phyloP scores from a whole-genome alignment of 208 protist species.

The Wallacemonas collosoma region DNA sequence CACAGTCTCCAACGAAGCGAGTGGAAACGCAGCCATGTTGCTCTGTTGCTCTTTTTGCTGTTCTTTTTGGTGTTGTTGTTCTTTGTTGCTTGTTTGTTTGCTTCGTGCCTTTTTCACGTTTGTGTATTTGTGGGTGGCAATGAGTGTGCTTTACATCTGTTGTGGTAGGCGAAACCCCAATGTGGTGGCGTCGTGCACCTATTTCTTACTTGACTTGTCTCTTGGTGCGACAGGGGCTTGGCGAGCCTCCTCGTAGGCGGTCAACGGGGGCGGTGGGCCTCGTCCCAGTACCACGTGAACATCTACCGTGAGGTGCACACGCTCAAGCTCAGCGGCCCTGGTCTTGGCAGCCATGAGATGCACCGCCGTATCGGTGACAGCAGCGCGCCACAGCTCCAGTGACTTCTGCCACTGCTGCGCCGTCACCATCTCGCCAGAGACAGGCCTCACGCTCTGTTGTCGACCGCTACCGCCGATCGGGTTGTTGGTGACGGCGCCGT shows the following conservation, averaged over 20 bases:
- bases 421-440: not conserved
- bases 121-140: not conserved
- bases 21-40: too few relatives aligned
- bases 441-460: slow-evolving; percentile 18
- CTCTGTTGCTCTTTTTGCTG: too few relatives aligned
- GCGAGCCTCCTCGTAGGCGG: slow-evolving; percentile 25
- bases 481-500: not conserved
- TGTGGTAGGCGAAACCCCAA: not conserved
- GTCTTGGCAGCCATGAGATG: slow-evolving; percentile 10
- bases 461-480: slow-evolving; percentile 17
- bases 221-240: slow-evolving; percentile 19
- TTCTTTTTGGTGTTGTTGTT: not conserved
- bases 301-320: slow-evolving; percentile 19
- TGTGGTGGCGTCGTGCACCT: not conserved
- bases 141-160: not conserved
- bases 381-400: slow-evolving; percentile 1
- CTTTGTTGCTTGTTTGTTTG: not conserved
- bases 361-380: not conserved
- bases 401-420: slow-evolving; percentile 12
- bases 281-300: slow-evolving; percentile 46
- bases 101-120: not conserved
- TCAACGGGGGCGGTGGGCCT: slow-evolving; percentile 29
- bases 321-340: not conserved
- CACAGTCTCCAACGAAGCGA: too few relatives aligned
- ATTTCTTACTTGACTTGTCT: slow-evolving; percentile 1